These are phyloP conservation scores for Herpotrichia juniperi DNA, from an alignment of 2,329 filamentous ascomycete species.

Conservation along the genomic window DNA sequence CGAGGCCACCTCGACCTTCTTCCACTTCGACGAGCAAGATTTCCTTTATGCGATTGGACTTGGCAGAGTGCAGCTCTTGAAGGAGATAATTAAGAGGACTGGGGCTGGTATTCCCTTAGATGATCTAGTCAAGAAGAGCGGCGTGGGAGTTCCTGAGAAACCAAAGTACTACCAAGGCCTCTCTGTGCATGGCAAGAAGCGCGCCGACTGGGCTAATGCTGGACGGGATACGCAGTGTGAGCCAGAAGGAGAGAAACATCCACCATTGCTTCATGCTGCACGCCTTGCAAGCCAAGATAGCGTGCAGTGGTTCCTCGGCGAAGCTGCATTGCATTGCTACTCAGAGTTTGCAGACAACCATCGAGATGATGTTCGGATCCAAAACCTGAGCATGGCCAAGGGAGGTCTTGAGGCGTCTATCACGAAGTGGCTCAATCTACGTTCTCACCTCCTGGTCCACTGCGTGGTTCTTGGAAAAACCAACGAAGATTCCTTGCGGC, in stretches of 20 bases:
- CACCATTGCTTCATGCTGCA: conserved; percentile 68
- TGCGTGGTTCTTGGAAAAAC: conserved; percentile 53
- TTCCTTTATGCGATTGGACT: conserved; percentile 52
- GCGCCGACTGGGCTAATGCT: conserved; percentile 73
- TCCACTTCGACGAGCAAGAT: conserved; percentile 17
- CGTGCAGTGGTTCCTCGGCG: conserved; percentile 79
- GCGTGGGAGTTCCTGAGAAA: conserved; percentile 67
- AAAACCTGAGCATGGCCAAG: conserved; percentile 63
- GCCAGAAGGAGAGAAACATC: conserved; percentile 45
- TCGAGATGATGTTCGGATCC: conserved; percentile 65
- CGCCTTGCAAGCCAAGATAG: conserved; percentile 63
- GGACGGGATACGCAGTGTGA: conserved; percentile 51
- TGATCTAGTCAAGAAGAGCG: conserved; percentile 68
- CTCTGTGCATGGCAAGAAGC: conserved; percentile 74
- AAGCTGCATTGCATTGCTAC: conserved; percentile 71
- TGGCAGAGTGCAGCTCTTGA: conserved; percentile 62
- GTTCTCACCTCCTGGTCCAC: no score
- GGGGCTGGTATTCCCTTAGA: conserved; percentile 74
- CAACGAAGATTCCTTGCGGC: conserved; percentile 51
- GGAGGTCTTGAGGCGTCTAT: conserved; percentile 70
- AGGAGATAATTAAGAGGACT: conserved; percentile 67
- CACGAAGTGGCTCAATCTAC: conserved; percentile 66
- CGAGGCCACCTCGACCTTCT: conserved; percentile 10
- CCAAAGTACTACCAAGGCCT: conserved; percentile 78
- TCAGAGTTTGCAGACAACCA: conserved; percentile 69